phyloP scores from a whole-genome alignment of 257 asterid species.

The Nicotiana attenuata region DNA sequence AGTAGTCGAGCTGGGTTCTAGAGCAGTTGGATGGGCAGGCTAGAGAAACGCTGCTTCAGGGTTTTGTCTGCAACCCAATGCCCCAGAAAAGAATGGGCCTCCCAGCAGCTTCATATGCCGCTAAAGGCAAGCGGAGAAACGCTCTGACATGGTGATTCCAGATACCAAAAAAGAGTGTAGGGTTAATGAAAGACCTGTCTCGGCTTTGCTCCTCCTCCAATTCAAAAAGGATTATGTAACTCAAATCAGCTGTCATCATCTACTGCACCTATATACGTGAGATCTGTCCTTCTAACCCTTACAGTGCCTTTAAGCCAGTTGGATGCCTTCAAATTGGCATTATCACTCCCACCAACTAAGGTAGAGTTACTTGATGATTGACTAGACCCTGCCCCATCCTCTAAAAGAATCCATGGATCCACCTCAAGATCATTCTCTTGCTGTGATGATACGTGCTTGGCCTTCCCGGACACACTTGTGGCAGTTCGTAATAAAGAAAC shows the following conservation, averaged over 20 bases:
- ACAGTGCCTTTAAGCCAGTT: conserved; percentile 76
- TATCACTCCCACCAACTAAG: conserved; percentile 42
- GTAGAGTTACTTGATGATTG: conserved; percentile 53
- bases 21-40: conserved; percentile 21
- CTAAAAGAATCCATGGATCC: conserved; percentile 87
- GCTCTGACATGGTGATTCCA: conserved; percentile 13
- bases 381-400: conserved; percentile 81
- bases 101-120: conserved; percentile 31
- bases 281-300: conserved; percentile 78
- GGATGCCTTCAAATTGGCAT: conserved; percentile 65
- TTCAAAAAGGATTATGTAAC: conserved; percentile 17
- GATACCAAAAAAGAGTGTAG: conserved; percentile 8
- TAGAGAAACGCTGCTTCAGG: conserved; percentile 15
- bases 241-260: conserved; percentile 83
- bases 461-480: conserved; percentile 41
- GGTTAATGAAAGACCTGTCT: conserved; percentile 11
- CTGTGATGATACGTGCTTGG: conserved; percentile 29
- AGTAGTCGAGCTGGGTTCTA: conserved; percentile 41
- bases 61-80: conserved; percentile 14
- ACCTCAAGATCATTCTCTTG: conserved; percentile 55
- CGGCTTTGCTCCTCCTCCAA: conserved; percentile 15
- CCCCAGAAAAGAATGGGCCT: conserved; percentile 44
- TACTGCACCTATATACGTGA: conserved; percentile 73
- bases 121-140: conserved; percentile 21
- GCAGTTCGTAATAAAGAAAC: conserved; percentile 46